phyloP scores from a whole-genome alignment of 208 protist genomes.

The Leptomonas pyrrhocoris region DNA sequence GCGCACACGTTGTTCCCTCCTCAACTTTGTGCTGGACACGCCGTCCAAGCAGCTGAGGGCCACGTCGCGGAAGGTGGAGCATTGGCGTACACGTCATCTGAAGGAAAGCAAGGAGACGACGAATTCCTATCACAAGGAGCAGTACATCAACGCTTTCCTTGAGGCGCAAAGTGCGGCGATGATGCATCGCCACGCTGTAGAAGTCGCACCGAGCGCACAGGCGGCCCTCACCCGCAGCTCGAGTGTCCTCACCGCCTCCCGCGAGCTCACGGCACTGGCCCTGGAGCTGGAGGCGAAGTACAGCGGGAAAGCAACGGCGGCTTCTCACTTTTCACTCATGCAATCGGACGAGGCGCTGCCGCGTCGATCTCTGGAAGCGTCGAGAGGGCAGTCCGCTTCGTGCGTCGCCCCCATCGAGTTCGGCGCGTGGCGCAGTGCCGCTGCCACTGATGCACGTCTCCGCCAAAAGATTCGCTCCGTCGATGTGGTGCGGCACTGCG shows the following conservation, averaged over 20 bases:
- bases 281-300: slow-evolving; percentile 26
- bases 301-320: background rate
- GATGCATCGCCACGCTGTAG: slow-evolving; percentile 18
- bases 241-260: slow-evolving; percentile 2
- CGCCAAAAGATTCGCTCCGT: background rate
- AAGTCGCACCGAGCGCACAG: background rate
- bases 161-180: slow-evolving; percentile 52
- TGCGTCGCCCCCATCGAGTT: slow-evolving; percentile 13
- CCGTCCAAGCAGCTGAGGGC: slow-evolving; percentile 18
- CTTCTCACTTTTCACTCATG: background rate
- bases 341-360: background rate
- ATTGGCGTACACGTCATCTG: slow-evolving; percentile 6
- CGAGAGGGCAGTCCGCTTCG: background rate
- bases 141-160: slow-evolving; percentile 76
- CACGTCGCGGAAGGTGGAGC: slow-evolving; percentile 19
- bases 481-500: slow-evolving; percentile 38
- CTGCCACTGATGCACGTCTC: slow-evolving; percentile 1
- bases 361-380: background rate
- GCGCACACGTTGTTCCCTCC: background rate
- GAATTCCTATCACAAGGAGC: slow-evolving; percentile 58
- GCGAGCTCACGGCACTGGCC: slow-evolving; percentile 11
- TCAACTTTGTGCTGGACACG: slow-evolving; percentile 13
- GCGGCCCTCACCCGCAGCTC: background rate
- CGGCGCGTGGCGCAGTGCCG: slow-evolving; percentile 37
- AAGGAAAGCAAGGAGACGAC: slow-evolving; percentile 17